These are phyloP conservation scores for Nemania bipapillata DNA, from an alignment of 2,329 filamentous ascomycete species.

Conservation along the genomic window DNA sequence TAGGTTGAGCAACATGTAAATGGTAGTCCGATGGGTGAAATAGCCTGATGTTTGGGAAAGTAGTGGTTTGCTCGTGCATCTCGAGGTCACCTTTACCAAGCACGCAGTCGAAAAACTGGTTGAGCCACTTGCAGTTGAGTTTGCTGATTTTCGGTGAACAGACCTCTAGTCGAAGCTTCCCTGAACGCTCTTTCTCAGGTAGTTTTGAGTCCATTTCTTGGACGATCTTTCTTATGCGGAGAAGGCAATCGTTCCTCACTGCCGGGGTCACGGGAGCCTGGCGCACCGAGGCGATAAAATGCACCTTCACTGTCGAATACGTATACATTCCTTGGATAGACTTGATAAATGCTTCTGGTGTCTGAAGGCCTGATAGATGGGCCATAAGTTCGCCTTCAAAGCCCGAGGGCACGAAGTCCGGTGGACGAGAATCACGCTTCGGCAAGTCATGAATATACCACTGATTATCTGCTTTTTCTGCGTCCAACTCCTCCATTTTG, in stretches of 20 bases:
- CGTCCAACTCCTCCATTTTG: slow-evolving; percentile 47
- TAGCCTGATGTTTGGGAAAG: slow-evolving; percentile 37
- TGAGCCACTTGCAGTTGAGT: slow-evolving; percentile 42
- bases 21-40: slow-evolving; percentile 46
- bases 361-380: slow-evolving; percentile 40
- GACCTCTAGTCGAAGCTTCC: slow-evolving; percentile 40
- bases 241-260: slow-evolving; percentile 34
- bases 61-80: slow-evolving; percentile 16
- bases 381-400: slow-evolving; percentile 41
- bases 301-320: slow-evolving; percentile 42
- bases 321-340: slow-evolving; percentile 43
- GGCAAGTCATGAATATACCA: slow-evolving; percentile 48
- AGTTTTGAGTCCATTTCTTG: slow-evolving; percentile 31
- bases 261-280: no score
- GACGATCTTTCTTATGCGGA: slow-evolving; percentile 41
- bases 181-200: slow-evolving; percentile 22
- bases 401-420: neutral
- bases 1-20: no score
- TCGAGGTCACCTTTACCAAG: slow-evolving; percentile 34
- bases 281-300: slow-evolving; percentile 43
- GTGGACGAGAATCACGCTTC: slow-evolving; percentile 17
- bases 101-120: slow-evolving; percentile 42
- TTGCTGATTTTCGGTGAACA: slow-evolving; percentile 44
- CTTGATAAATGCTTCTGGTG: slow-evolving; percentile 39
- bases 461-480: slow-evolving; percentile 44